Evolutionary conservation across 2,329 filamentous ascomycete species (phyloP).

Genomic region (Thermoascus crustaceus): DNA sequence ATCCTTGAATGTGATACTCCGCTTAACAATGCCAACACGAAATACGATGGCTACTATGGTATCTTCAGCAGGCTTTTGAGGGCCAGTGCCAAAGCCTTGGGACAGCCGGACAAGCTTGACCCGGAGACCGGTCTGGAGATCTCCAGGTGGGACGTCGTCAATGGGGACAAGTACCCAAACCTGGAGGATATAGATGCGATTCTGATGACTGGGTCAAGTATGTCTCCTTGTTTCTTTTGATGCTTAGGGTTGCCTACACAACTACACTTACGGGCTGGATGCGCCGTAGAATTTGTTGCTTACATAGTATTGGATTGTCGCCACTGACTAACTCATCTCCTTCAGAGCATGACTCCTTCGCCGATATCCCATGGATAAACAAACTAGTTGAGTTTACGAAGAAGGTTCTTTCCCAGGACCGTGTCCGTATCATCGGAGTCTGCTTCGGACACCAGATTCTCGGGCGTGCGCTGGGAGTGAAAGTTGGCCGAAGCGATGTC

Average conservation of each 20-base stretch:
- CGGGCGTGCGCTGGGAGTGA: slow-evolving; percentile 59
- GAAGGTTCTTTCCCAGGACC: slow-evolving; percentile 51
- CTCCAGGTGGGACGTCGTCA: slow-evolving; percentile 63
- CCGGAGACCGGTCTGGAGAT: slow-evolving; percentile 46
- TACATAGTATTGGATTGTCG: no score
- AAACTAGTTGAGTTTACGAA: slow-evolving; percentile 62
- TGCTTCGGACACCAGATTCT: slow-evolving; percentile 88
- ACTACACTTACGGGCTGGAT: neutral
- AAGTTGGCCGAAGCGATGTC: slow-evolving; percentile 56
- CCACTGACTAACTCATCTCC: slow-evolving; percentile 2
- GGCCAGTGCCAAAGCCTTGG: slow-evolving; percentile 44
- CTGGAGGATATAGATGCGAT: slow-evolving; percentile 72
- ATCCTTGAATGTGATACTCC: slow-evolving; percentile 84
- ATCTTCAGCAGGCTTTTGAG: slow-evolving; percentile 57
- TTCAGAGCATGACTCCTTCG: slow-evolving; percentile 63
- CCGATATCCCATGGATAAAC: slow-evolving; percentile 66
- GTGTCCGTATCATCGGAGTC: slow-evolving; percentile 66
- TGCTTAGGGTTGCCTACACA: no score
- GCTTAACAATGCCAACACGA: slow-evolving; percentile 52
- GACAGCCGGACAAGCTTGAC: slow-evolving; percentile 22
- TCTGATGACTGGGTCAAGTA: slow-evolving; percentile 65
- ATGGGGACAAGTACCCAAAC: slow-evolving; percentile 59
- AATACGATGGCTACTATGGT: slow-evolving; percentile 65
- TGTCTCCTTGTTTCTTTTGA: slow-evolving; percentile 18
- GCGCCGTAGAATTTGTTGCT: no score